Base-by-base conservation (phyloP, 1,284 basidiomycete genomes). In the Trichosporon sp. region DNA sequence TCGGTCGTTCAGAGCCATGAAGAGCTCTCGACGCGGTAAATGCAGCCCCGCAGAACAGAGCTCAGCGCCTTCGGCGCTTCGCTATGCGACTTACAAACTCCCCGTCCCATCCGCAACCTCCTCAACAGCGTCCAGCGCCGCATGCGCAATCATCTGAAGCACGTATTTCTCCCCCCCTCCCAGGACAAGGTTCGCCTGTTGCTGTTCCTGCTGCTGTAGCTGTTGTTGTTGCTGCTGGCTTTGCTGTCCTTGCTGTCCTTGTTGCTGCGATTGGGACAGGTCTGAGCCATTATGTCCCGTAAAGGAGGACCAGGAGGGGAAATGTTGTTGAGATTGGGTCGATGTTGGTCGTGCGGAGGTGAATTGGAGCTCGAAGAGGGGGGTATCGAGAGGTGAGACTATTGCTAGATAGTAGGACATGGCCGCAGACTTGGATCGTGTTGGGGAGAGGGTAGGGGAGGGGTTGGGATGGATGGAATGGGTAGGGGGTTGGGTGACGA, bases 81-180 rank as follows among this genome's bases (percentile, higher is more conserved):
- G 1, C n/a, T 5, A n/a, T 4, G n/a, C n/a, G n/a, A 82, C 89
- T 79, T 80, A 95, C 94, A 97, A 91, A 66, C 85, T 85, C 68
- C 86, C 88, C 71, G 93, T 91, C 68, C 88, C 88, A 67, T 89
- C 85, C 86, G 92, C 90, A 56, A 89, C 85, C 74, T 97, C 92
- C 74, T 97, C 95, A 66, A 97, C 86, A 70, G 88, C 87, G 81
- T 95, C 94, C 74, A 97, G 81, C 72, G 89, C 91, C 56, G 92
- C 92, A 77, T 96, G 94, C 37, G 92, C 93, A 72, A 96, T 91
- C 89, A 97, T 94, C 83, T 97, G 93, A 70, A 95, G 89, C 64
- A 97, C 90, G 85, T 95, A 91, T 61, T 90, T 85, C 73, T 94
- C 92, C 13, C 86, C 64, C n/a, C 27, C 63, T 9, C 49, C 49